phyloP scores from a whole-genome alignment of 2,329 filamentous ascomycete species.

The Exophiala alcalophila region DNA sequence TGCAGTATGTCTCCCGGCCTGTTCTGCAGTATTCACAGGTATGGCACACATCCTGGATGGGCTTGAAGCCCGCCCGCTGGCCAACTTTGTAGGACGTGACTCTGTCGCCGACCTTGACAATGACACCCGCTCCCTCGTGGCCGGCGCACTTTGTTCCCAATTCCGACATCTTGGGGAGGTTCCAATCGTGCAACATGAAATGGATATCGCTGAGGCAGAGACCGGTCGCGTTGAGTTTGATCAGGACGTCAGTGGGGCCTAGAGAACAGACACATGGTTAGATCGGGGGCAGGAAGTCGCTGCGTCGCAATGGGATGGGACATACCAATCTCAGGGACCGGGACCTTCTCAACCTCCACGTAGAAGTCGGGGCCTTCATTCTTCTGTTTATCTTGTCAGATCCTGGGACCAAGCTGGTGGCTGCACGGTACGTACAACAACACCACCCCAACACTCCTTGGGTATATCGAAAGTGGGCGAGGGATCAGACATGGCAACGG shows the following conservation, averaged over 20 bases:
- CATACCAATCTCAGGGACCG: constrained; percentile 30
- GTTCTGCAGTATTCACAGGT: constrained; percentile 51
- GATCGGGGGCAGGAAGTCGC: neutral
- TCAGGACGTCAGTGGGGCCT: constrained; percentile 55
- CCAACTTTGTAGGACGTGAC: constrained; percentile 55
- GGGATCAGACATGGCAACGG: constrained; percentile 19
- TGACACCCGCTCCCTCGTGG: constrained; percentile 58
- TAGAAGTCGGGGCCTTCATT: constrained; percentile 31
- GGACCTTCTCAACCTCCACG: constrained; percentile 29
- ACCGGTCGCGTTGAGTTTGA: constrained; percentile 58
- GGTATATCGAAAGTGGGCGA: constrained; percentile 30
- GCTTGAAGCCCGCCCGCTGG: constrained; percentile 54
- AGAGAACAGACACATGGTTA: neutral
- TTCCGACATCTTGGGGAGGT: constrained; percentile 45
- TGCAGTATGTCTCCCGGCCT: constrained; percentile 55
- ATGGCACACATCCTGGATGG: constrained; percentile 52
- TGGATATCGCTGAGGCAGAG: constrained; percentile 59
- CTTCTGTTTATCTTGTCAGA: constrained; percentile 16
- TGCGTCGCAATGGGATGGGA: neutral
- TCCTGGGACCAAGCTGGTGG: neutral
- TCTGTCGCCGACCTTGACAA: constrained; percentile 55
- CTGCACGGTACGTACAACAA: constrained; percentile 21
- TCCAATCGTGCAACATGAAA: constrained; percentile 56
- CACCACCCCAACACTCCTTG: constrained; percentile 28
- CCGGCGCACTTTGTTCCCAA: constrained; percentile 49